A percentile compares a stretch with the other conserved stretches of the same genome.
These are phyloP conservation scores for Chamaenerion angustifolium DNA, from an alignment of 345 rosid species.

Conservation along the genomic window DNA sequence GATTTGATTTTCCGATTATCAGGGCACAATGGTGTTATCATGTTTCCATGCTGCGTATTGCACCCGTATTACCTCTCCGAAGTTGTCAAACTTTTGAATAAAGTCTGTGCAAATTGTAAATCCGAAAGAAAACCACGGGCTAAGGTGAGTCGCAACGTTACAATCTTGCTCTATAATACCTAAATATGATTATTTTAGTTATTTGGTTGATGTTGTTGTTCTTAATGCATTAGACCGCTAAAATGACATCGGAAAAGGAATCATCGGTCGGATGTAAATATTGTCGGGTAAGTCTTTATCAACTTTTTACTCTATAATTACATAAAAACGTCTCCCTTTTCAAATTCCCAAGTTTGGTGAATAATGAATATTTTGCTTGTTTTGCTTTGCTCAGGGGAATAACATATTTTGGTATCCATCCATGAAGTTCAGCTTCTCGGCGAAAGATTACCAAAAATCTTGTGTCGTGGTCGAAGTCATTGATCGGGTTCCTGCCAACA, in stretches of 20 bases:
- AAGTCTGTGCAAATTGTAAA: constrained; percentile 81
- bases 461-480: constrained; percentile 48
- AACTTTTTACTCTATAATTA: neutral
- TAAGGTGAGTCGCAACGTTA: constrained; percentile 39
- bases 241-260: constrained; percentile 14
- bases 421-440: constrained; percentile 57
- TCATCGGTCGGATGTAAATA: constrained; percentile 51
- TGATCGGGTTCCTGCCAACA: constrained; percentile 18
- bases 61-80: constrained; percentile 69
- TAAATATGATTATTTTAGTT: neutral
- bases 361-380: constrained; percentile 1
- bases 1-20: constrained; percentile 5
- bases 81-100: constrained; percentile 48
- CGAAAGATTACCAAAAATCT: constrained; percentile 42
- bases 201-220: constrained; percentile 2
- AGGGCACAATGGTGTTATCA: constrained; percentile 81
- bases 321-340: neutral
- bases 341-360: neutral
- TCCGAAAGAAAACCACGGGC: constrained; percentile 34
- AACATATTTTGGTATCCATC: constrained; percentile 44
- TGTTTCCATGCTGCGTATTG: constrained; percentile 33
- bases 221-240: constrained; percentile 26
- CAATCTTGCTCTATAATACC: neutral
- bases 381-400: constrained; percentile 18
- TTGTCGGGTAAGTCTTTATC: constrained; percentile 47